phyloP scores from a whole-genome alignment of 768 basidiomycete species.

The Tylopilus subfusipes region DNA sequence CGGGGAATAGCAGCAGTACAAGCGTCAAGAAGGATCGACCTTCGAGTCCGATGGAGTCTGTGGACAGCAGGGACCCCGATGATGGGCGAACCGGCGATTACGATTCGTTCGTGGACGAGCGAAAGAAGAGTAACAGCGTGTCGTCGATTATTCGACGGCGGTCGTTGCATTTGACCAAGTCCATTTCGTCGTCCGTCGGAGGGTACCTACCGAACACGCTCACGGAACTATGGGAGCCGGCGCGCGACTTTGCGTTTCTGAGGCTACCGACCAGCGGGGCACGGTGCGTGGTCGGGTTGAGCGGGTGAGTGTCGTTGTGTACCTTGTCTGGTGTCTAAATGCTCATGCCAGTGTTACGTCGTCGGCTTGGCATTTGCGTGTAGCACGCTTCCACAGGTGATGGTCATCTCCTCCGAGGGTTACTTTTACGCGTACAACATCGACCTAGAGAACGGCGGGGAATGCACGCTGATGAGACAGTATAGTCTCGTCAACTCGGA shows the following conservation, averaged over 20 bases:
- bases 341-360: constrained; percentile 1
- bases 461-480: constrained; percentile 93
- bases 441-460: constrained; percentile 93
- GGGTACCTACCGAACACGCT: constrained; percentile 85
- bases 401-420: constrained; percentile 95
- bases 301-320: constrained; percentile 56
- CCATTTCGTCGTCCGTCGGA: constrained; percentile 72
- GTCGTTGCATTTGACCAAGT: constrained; percentile 73
- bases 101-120: constrained; percentile 78
- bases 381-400: constrained; percentile 92
- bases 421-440: constrained; percentile 96
- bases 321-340: not conserved
- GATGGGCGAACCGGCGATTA: constrained; percentile 66
- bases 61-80: constrained; percentile 62
- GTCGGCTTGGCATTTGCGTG: not conserved
- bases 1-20: constrained; percentile 13
- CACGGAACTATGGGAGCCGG: constrained; percentile 96
- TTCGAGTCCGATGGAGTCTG: constrained; percentile 60
- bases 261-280: constrained; percentile 76
- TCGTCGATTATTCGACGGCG: constrained; percentile 65
- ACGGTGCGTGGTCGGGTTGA: constrained; percentile 84
- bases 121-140: constrained; percentile 55
- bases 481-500: constrained; percentile 50
- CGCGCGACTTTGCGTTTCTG: constrained; percentile 89
- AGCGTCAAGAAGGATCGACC: constrained; percentile 31